These are phyloP conservation scores for Naganishia kalamii DNA, from an alignment of 768 basidiomycete species.

Conservation along the genomic window DNA sequence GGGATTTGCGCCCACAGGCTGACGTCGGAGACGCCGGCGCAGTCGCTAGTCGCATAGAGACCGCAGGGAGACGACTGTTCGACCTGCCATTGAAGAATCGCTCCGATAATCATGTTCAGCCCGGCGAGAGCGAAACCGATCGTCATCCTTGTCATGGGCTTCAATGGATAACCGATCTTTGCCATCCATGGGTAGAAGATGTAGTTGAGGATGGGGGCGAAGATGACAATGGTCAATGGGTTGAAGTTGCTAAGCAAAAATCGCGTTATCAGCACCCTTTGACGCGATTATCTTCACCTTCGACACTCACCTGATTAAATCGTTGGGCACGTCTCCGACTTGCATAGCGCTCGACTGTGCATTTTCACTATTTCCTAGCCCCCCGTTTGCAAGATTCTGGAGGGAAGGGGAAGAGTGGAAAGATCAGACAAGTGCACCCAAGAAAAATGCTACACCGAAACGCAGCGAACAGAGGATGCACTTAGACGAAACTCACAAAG, in stretches of 20 bases:
- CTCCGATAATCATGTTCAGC: slow-evolving; percentile 33
- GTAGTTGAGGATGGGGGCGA: slow-evolving; percentile 39
- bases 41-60: slow-evolving; percentile 32
- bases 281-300: background rate
- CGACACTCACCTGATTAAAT: slow-evolving; percentile 15
- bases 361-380: slow-evolving; percentile 38
- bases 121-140: slow-evolving; percentile 29
- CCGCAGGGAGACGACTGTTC: slow-evolving; percentile 44
- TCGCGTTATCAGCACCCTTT: too few species aligned
- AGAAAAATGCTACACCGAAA: too few species aligned
- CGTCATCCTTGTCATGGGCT: slow-evolving; percentile 33
- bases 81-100: slow-evolving; percentile 44
- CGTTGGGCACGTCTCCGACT: slow-evolving; percentile 41
- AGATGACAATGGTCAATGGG: slow-evolving; percentile 35
- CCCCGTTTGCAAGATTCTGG: slow-evolving; percentile 40
- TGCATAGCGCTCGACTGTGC: slow-evolving; percentile 40
- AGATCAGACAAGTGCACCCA: too few species aligned
- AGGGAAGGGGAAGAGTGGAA: too few species aligned
- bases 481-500: too few species aligned
- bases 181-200: slow-evolving; percentile 37
- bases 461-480: too few species aligned
- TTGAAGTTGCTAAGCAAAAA: slow-evolving; percentile 41
- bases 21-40: background rate
- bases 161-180: slow-evolving; percentile 34
- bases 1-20: slow-evolving; percentile 34